phyloP scores from a whole-genome alignment of 2,329 filamentous ascomycete genomes.

The Polytolypa hystricis region DNA sequence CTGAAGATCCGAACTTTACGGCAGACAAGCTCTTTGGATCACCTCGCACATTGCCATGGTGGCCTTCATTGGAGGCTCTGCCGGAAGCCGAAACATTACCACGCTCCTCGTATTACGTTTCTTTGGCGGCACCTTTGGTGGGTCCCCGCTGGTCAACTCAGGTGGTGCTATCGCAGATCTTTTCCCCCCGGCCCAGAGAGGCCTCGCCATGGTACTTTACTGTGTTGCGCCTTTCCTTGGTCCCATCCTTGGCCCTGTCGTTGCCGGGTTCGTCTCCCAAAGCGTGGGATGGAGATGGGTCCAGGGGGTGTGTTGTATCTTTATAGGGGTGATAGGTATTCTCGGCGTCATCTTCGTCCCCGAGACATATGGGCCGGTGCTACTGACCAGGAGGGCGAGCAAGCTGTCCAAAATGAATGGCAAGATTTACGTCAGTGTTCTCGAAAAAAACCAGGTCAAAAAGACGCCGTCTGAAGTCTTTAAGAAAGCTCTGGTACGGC shows the following conservation, averaged over 20 bases:
- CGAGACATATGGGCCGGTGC: conserved; percentile 49
- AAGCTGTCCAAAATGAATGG: conserved; percentile 43
- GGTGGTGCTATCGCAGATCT: conserved; percentile 49
- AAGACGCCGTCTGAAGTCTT: conserved; percentile 40
- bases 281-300: conserved; percentile 56
- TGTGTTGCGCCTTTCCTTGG: conserved; percentile 55
- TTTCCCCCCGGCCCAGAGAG: conserved; percentile 40
- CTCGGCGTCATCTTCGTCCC: conserved; percentile 41
- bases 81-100: conserved; percentile 43
- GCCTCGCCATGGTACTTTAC: conserved; percentile 48
- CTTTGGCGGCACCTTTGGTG: conserved; percentile 49
- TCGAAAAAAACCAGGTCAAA: conserved; percentile 37
- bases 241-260: conserved; percentile 49
- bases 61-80: conserved; percentile 47
- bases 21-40: conserved; percentile 49
- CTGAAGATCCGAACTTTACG: conserved; percentile 45
- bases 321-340: conserved; percentile 50
- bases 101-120: conserved; percentile 52
- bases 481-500: conserved; percentile 48
- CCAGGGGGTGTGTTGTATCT: conserved; percentile 47
- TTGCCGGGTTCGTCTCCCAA: conserved; percentile 52
- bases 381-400: conserved; percentile 43
- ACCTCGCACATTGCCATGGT: conserved; percentile 45
- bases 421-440: conserved; percentile 45
- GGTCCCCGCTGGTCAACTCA: conserved; percentile 46